Evolutionary conservation across 2,329 filamentous ascomycete species (phyloP).

Genomic region (Ceratocystis eucalypticola): DNA sequence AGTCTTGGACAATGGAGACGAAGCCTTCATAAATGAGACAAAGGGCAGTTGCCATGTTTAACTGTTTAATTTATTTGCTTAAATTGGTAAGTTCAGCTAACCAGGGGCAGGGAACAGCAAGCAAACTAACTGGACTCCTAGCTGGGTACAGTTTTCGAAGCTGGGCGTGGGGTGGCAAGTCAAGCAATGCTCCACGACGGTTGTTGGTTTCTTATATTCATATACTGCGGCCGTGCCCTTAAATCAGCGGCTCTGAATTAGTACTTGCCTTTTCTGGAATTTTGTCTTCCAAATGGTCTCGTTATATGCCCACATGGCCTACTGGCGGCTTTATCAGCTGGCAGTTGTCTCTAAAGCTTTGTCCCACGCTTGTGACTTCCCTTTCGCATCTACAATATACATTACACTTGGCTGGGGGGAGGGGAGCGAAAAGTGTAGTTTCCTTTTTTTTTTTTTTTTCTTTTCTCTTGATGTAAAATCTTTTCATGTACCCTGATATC

Average conservation of each 20-base stretch:
- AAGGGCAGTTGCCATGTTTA: neutral
- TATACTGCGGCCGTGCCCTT: neutral
- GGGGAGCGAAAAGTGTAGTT: neutral
- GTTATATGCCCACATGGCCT: no score
- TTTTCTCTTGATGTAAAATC: neutral
- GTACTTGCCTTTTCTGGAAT: neutral
- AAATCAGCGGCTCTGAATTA: neutral
- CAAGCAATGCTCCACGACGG: no score
- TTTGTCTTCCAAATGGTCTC: no score
- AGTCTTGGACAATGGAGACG: neutral
- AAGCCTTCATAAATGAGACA: neutral
- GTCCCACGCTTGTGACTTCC: neutral
- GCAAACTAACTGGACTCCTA: neutral
- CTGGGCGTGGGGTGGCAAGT: no score
- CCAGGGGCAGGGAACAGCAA: neutral
- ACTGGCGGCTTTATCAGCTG: neutral
- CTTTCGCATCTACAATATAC: neutral
- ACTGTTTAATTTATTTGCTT: neutral
- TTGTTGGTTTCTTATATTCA: no score
- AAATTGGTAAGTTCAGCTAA: neutral
- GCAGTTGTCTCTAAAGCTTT: conserved; percentile 5
- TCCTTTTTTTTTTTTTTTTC: neutral
- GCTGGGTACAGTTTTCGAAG: no score
- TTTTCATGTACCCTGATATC: neutral
- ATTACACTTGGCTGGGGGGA: neutral